Evolutionary conservation across 169 alveolate genomes (phyloP).

Genomic region (Eimeria acervulina): DNA sequence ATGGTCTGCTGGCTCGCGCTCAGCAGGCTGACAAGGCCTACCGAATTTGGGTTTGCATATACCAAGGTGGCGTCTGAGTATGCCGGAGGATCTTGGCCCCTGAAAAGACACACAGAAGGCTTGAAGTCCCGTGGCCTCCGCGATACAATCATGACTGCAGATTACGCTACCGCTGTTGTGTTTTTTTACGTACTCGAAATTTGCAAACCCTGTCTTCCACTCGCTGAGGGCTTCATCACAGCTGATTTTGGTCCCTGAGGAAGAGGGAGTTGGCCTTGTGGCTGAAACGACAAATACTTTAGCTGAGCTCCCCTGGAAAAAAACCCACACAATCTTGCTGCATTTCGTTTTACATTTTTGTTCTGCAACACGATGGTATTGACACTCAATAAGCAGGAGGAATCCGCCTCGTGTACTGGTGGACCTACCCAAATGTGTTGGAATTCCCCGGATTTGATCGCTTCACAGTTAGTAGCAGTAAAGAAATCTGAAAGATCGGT

Average conservation of each 20-base stretch:
- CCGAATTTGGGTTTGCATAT: not conserved
- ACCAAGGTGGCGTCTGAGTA: not conserved
- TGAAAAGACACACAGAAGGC: not conserved
- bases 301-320: not conserved
- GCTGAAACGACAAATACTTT: slow-evolving; percentile 43
- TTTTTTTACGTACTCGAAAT: not conserved
- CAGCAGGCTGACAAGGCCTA: slow-evolving; percentile 28
- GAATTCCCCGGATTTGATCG: not conserved
- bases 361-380: not conserved
- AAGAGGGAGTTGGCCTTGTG: too few species aligned
- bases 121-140: not conserved
- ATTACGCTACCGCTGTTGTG: not conserved
- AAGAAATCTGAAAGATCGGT: not conserved
- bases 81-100: slow-evolving; percentile 8
- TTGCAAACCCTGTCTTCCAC: not conserved
- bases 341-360: not conserved
- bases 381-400: not conserved
- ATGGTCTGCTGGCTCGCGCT: not conserved
- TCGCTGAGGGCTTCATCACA: slow-evolving; percentile 12
- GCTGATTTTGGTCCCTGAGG: not conserved
- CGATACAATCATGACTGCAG: not conserved
- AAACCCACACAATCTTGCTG: not conserved
- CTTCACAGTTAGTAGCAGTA: not conserved
- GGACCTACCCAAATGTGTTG: slow-evolving; percentile 21
- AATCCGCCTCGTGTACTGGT: not conserved